These are phyloP conservation scores for Gaeumannomyces sp. DNA, from an alignment of 2,329 filamentous ascomycete genomes.

Conservation along the genomic window DNA sequence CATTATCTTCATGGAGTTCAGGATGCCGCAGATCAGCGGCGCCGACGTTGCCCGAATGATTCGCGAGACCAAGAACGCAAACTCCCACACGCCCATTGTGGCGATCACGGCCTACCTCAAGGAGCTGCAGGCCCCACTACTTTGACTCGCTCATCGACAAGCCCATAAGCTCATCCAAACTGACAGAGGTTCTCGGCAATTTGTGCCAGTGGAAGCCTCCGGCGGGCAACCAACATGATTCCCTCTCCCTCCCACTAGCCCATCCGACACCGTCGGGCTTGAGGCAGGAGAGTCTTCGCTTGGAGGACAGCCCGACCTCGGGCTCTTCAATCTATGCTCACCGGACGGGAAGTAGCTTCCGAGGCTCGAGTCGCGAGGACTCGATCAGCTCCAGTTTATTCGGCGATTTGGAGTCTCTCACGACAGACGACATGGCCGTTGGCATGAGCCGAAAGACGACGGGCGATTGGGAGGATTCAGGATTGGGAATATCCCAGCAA, in stretches of 20 bases:
- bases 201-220: constrained; percentile 93
- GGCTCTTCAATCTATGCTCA: constrained; percentile 66
- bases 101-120: constrained; percentile 98
- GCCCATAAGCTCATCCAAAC: constrained; percentile 85
- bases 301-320: constrained; percentile 80
- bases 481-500: constrained; percentile 70
- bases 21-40: constrained; percentile 88
- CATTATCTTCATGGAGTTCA: constrained; percentile 97
- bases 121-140: constrained; percentile 89
- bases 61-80: constrained; percentile 90
- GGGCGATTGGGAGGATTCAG: constrained; percentile 74
- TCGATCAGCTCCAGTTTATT: constrained; percentile 85
- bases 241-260: constrained; percentile 39
- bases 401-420: constrained; percentile 75
- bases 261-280: constrained; percentile 58
- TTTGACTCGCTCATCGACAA: constrained; percentile 96
- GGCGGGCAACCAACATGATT: constrained; percentile 35
- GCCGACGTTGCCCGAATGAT: constrained; percentile 97
- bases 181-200: constrained; percentile 79
- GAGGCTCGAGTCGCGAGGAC: constrained; percentile 75
- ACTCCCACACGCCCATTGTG: constrained; percentile 90
- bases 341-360: constrained; percentile 68
- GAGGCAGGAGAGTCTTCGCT: constrained; percentile 55
- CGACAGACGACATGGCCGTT: constrained; percentile 71
- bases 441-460: constrained; percentile 67